phyloP scores from a whole-genome alignment of 2,329 filamentous ascomycete species.

The Sporothrix globosa region DNA sequence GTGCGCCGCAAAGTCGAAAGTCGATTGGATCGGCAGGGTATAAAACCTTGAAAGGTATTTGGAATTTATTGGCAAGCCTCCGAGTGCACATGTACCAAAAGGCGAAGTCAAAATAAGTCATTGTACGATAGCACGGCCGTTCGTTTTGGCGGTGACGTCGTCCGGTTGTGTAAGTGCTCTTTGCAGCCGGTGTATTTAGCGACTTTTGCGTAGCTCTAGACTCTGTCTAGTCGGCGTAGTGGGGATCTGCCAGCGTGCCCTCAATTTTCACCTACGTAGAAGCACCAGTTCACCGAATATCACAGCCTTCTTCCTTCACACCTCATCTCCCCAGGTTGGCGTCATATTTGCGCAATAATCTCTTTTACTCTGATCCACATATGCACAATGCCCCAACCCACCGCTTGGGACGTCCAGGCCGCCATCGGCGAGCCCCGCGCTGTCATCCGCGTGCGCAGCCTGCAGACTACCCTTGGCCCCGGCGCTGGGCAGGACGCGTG shows the following conservation, averaged over 20 bases:
- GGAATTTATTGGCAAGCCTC: background rate
- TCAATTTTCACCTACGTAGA: conserved; percentile 7
- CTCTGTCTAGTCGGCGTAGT: background rate
- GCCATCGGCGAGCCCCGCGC: conserved; percentile 53
- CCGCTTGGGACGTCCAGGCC: conserved; percentile 46
- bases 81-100: background rate
- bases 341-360: too few relatives aligned
- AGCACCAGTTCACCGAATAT: background rate
- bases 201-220: background rate
- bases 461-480: conserved; percentile 59
- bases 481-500: conserved; percentile 60
- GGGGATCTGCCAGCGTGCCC: background rate
- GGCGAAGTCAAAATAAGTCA: background rate
- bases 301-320: background rate
- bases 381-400: conserved; percentile 41
- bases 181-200: conserved; percentile 14
- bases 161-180: conserved; percentile 1
- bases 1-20: background rate
- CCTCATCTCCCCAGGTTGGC: background rate
- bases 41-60: background rate
- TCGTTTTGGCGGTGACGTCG: background rate
- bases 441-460: conserved; percentile 63
- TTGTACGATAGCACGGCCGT: background rate
- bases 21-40: background rate
- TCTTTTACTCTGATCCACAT: background rate